Evolutionary conservation across 108 stramenopile genomes (phyloP), one percentile per base, ranked within the genome.

Genomic region (Stephanodiscus triporus): DNA sequence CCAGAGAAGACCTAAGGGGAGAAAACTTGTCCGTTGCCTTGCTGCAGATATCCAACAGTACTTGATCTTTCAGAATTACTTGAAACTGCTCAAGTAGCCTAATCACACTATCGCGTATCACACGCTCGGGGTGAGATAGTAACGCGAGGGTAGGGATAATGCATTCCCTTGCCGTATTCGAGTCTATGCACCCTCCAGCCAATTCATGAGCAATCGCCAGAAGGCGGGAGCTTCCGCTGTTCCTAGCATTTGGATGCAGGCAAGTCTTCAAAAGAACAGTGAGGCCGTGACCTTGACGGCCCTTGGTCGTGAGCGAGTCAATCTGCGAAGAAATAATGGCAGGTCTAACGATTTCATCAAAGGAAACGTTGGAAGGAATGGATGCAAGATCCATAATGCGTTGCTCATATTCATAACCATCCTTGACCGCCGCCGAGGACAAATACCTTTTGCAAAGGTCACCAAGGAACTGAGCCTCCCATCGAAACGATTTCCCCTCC

Each of bases 71-170:
- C 6, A 70, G 42, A 17, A 20, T 32, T 19, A 64, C 38, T 42
- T 81, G 49, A 23, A 90, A 59, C 9, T n/a, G 47, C 56, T 82
- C 77, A 30, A 91, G 63, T 42, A 88, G 54, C 36, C 38, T 43
- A 59, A 86, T 47, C 40, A 84, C 77, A 59, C 61, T 30, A 47
- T 83, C 73, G 13, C 88, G 79, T 26, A 89, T 68, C 36, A 16
- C 69, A 32, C 76, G 68, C 45, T 86, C 76, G 10, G 63, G 62
- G 54, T 84, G 83, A 6, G 75, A 69, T 29, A 82, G 34, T 48
- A 91, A 47, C 10, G 88, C 83, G 30, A 91, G 27, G 0, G 76
- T 59, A 23, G 86, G 78, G 34, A 87, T 66, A 29, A 91, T 48
- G 54, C 70, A 77, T 26, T 78, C 67, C 26, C 38, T 45, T n/a